Evolutionary conservation across 225 moss, liverwort and hornwort genomes (phyloP).

Genomic region (Antitrichia curtipendula): DNA sequence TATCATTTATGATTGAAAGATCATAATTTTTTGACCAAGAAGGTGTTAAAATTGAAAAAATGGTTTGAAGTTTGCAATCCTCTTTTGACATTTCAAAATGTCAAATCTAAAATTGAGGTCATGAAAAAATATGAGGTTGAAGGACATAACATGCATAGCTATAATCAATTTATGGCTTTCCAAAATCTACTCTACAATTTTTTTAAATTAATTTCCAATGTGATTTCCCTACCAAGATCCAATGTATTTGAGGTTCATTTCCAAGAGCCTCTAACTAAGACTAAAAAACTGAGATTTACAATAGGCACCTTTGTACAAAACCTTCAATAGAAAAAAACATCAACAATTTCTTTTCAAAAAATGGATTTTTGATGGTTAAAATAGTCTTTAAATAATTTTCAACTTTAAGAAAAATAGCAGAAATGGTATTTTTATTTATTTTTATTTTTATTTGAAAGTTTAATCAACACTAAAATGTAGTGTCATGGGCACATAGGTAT

Average conservation of each 20-base stretch:
- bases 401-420: not conserved
- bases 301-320: not conserved
- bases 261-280: not conserved
- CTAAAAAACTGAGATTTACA: not conserved
- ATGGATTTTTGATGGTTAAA: not conserved
- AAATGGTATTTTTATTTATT: not conserved
- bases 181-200: not conserved
- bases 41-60: fast-evolving
- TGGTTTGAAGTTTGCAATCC: not conserved
- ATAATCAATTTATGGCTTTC: not conserved
- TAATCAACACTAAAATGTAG: fast-evolving
- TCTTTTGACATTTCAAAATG: not conserved
- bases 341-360: not conserved
- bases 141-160: not conserved
- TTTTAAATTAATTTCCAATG: not conserved
- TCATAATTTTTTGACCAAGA: not conserved
- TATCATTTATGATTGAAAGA: not conserved
- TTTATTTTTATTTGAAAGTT: not conserved
- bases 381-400: not conserved
- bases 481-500: not conserved
- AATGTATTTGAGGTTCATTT: not conserved
- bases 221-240: fast-evolving
- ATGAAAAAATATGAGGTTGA: not conserved
- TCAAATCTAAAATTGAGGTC: not conserved
- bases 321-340: not conserved